Evolutionary conservation across 129 eudicot genomes (phyloP).

Genomic region (Centrapalus pauciflorus): DNA sequence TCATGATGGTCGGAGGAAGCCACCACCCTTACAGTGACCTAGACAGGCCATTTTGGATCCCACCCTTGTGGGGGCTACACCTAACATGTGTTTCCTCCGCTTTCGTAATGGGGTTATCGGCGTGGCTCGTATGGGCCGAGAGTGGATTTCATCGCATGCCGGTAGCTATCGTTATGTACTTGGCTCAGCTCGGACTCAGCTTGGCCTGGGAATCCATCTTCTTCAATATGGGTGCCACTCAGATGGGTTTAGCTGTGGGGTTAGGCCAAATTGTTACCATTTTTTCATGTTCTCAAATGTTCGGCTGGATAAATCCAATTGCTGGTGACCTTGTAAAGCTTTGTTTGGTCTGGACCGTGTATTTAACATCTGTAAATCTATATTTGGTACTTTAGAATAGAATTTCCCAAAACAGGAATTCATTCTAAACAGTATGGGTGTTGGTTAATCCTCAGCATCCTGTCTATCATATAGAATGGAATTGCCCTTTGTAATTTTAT

Average conservation of each 20-base stretch:
- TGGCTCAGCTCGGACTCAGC: conserved; percentile 55
- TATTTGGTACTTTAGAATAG: conserved; percentile 36
- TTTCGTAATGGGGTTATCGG: conserved; percentile 64
- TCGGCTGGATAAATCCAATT: conserved; percentile 58
- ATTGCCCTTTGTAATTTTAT: not conserved
- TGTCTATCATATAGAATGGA: too few species aligned
- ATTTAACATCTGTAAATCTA: conserved; percentile 46
- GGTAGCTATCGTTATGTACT: conserved; percentile 39
- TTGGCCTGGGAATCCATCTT: conserved; percentile 66
- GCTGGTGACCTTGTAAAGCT: conserved; percentile 81
- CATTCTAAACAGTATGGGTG: not conserved
- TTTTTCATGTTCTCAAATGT: conserved; percentile 38
- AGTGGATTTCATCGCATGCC: conserved; percentile 80
- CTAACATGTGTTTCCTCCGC: conserved; percentile 39
- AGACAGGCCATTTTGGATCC: conserved; percentile 50
- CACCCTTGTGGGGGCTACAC: conserved; percentile 71
- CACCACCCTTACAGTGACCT: conserved; percentile 20
- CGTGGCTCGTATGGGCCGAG: conserved; percentile 94
- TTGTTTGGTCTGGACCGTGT: conserved; percentile 62
- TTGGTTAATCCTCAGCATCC: too few species aligned
- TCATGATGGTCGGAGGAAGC: conserved; percentile 36
- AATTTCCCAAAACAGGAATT: not conserved
- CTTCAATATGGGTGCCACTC: conserved; percentile 41
- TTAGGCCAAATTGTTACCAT: conserved; percentile 39
- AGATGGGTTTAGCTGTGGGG: conserved; percentile 48